Conservation (phyloP, 495 filamentous ascomycete species). For the Xylaria intraflava region DNA sequence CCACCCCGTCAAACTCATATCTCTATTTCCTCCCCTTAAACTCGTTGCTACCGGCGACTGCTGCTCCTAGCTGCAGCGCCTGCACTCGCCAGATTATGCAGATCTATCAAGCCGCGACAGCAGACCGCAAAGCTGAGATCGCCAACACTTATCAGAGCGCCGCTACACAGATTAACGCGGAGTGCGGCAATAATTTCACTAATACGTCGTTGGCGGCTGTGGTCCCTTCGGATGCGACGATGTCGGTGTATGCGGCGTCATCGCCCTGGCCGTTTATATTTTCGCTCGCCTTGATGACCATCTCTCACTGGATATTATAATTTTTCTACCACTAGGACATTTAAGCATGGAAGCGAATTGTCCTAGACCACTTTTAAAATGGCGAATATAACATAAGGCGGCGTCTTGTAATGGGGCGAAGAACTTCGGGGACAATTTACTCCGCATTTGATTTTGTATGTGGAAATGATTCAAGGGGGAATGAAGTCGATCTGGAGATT, state of each 20-base stretch:
- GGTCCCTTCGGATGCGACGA: constrained; percentile 10
- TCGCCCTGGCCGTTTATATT: constrained; percentile 18
- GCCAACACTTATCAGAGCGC: constrained; percentile 54
- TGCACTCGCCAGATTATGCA: constrained; percentile 67
- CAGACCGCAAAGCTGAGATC: constrained; percentile 52
- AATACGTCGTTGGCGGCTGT: constrained; percentile 50
- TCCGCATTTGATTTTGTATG: neutral
- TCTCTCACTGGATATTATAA: constrained; percentile 7
- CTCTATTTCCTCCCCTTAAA: constrained; percentile 83
- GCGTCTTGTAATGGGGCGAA: neutral
- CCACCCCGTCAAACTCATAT: constrained; percentile 60
- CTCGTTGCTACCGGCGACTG: constrained; percentile 52
- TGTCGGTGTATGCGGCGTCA: constrained; percentile 7
- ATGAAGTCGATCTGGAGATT: neutral
- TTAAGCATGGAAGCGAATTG: neutral
- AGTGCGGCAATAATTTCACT: constrained; percentile 59
- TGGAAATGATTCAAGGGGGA: neutral
- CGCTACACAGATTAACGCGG: constrained; percentile 56
- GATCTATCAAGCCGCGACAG: constrained; percentile 55
- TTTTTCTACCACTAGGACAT: neutral
- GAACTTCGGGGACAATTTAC: neutral
- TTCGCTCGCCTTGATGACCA: constrained; percentile 1
- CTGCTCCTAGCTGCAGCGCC: constrained; percentile 59
- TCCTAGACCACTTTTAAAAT: no score
- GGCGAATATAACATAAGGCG: neutral